A percentile compares a stretch with the other conserved stretches of the same genome.
Conservation (phyloP, 2,329 filamentous ascomycete genomes). For the Stagonosporopsis cucurbitacearum region DNA sequence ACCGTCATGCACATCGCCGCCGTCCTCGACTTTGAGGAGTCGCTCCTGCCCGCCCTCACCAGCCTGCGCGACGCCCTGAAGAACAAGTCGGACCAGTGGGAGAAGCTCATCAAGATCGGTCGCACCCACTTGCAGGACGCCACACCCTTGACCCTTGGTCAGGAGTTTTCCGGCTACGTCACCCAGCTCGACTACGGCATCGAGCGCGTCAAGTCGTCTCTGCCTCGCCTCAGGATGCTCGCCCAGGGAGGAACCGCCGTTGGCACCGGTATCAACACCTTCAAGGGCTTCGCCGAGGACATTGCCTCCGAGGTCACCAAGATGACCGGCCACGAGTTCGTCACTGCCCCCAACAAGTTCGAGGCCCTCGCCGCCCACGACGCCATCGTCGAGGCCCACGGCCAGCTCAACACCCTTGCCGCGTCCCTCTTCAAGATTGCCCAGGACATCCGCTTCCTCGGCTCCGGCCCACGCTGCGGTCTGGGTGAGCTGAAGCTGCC, state of each 20-base stretch:
- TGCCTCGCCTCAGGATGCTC: constrained; percentile 84
- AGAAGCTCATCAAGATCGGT: constrained; percentile 98
- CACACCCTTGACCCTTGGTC: constrained; percentile 90
- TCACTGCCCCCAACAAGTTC: constrained; percentile 98
- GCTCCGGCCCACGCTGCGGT: constrained; percentile 93
- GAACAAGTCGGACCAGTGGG: constrained; percentile 86
- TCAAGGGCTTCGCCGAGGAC: constrained; percentile 91
- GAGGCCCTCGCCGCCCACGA: constrained; percentile 96
- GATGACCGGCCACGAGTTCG: constrained; percentile 91
- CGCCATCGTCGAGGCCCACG: constrained; percentile 91
- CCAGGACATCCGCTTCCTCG: constrained; percentile 96
- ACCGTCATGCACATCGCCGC: constrained; percentile 99
- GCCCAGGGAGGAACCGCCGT: constrained; percentile 97
- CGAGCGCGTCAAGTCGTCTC: constrained; percentile 79
- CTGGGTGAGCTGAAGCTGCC: constrained; percentile 91
- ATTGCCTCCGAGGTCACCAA: constrained; percentile 90
- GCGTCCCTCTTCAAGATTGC: constrained; percentile 95
- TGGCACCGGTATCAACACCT: constrained; percentile 97
- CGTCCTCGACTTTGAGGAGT: constrained; percentile 87
- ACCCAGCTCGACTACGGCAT: constrained; percentile 92
- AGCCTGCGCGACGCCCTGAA: constrained; percentile 84
- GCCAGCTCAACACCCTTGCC: constrained; percentile 91
- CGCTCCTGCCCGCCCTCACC: constrained; percentile 81
- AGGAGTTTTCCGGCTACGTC: constrained; percentile 98
- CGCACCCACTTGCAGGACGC: constrained; percentile 97